Evolutionary conservation across 768 basidiomycete species (phyloP).

Genomic region (Trametes meyenii): DNA sequence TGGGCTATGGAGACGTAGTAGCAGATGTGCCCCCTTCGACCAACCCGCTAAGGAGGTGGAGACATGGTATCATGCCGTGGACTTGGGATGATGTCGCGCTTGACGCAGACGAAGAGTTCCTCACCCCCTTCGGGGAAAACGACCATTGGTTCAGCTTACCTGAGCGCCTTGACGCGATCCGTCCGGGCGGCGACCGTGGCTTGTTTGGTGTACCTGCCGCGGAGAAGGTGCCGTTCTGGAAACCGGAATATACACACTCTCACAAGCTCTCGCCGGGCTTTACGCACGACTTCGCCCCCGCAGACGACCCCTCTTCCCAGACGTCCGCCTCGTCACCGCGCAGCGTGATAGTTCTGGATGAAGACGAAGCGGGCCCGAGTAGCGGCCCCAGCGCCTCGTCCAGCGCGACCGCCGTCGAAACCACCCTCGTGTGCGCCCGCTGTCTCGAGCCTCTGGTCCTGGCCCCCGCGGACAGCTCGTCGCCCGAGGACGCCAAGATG

Average conservation of each 20-base stretch:
- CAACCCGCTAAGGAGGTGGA: background rate
- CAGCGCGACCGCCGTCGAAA: constrained; percentile 38
- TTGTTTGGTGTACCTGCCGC: background rate
- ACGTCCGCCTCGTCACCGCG: constrained; percentile 37
- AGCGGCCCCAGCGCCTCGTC: constrained; percentile 28
- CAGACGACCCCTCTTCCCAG: constrained; percentile 27
- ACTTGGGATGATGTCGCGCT: background rate
- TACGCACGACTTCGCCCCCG: constrained; percentile 62
- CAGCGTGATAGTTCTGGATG: constrained; percentile 51
- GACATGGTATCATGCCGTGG: background rate
- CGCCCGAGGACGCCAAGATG: constrained; percentile 42
- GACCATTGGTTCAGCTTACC: constrained; percentile 15
- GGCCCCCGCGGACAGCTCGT: constrained; percentile 42
- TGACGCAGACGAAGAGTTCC: background rate
- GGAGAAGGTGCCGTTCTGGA: constrained; percentile 19
- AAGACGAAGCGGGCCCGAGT: constrained; percentile 34
- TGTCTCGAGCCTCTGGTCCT: constrained; percentile 69
- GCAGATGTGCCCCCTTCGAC: background rate
- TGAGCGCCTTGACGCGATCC: constrained; percentile 1
- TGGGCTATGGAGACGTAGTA: background rate
- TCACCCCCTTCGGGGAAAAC: constrained; percentile 13
- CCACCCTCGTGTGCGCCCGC: constrained; percentile 64
- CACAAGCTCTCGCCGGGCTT: constrained; percentile 59
- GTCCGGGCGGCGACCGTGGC: background rate
- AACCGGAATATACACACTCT: constrained; percentile 57